A percentile compares a stretch with the other conserved stretches of the same genome.
phyloP scores from a whole-genome alignment of 495 filamentous ascomycete species.

The Penicillium maclennaniae region DNA sequence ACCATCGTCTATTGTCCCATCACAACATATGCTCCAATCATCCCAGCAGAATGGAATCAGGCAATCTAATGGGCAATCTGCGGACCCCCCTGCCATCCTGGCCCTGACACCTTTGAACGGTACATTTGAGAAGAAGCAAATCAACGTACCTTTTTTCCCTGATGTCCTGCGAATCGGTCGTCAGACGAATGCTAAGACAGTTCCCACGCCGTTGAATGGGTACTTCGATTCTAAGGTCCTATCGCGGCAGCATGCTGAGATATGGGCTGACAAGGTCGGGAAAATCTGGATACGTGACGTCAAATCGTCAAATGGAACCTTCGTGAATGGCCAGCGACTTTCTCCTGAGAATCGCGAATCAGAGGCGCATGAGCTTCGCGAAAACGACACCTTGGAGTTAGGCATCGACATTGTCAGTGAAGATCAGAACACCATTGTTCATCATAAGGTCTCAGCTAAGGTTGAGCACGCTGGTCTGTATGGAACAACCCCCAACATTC shows the following conservation, averaged over 20 bases:
- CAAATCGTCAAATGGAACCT: constrained; percentile 97
- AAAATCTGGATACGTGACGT: constrained; percentile 96
- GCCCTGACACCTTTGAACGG: constrained; percentile 83
- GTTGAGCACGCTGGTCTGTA: constrained; percentile 90
- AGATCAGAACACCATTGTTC: constrained; percentile 95
- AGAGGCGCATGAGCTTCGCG: constrained; percentile 85
- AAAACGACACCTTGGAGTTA: constrained; percentile 83
- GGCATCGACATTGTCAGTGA: constrained; percentile 98
- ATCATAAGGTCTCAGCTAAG: constrained; percentile 95
- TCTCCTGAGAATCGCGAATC: constrained; percentile 93
- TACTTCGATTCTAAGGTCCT: constrained; percentile 98
- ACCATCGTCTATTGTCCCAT: constrained; percentile 66
- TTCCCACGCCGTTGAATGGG: constrained; percentile 83
- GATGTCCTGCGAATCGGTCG: constrained; percentile 89
- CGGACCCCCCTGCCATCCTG: constrained; percentile 68
- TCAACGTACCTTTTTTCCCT: constrained; percentile 82
- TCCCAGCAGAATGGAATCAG: constrained; percentile 63
- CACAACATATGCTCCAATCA: constrained; percentile 60
- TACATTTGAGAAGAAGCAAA: constrained; percentile 95
- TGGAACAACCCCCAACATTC: constrained; percentile 58
- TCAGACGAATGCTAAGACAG: constrained; percentile 93
- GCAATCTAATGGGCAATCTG: constrained; percentile 48
- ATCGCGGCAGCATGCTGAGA: constrained; percentile 91
- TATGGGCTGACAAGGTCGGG: constrained; percentile 86
- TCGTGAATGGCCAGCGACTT: constrained; percentile 87